Evolutionary conservation across 768 basidiomycete genomes (phyloP), one percentile per base, ranked within the genome.

Genomic region (Rhodosporidiobolus sp.): DNA sequence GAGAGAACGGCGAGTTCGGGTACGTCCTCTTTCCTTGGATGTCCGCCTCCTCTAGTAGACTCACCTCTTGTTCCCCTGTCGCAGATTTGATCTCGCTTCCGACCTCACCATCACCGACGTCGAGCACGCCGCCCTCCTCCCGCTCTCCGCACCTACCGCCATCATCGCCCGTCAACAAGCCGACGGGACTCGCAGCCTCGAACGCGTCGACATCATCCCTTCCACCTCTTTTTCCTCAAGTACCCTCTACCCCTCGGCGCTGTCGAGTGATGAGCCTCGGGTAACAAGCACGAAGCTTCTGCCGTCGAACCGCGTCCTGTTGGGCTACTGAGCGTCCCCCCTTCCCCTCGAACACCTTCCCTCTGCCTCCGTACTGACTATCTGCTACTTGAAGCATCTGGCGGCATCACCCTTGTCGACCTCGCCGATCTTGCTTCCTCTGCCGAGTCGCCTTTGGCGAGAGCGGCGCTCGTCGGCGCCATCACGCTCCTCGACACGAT

Each of bases 261-360:
- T n/a, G 35, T 22, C 77, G 79, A 54, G 76, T 79, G 8, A 62
- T 16, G n/a, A 30, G 19, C 26, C 68, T 69, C 7, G 76, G 52
- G 61, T 85, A 53, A 84, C 84, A 9, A 81, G 82, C 1, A 77
- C 85, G 17, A 80, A 88, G 38, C 87, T 88, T 9, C 78, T 92
- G 14, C 87, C 87, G 56, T 80, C 86, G 0, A 85, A 87, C 48
- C 65, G 80, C 0, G 82, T 93, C 34, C 75, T 92, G 46, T 81
- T 88, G 57, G 92, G 91, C 52, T 87, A 84, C 74, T 84, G 90
- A 90, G 74, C 46, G 86, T 80, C 24, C 59, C 28, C 26, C 35
- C n/a, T 26, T 28, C 26, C 48, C 46, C n/a, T n/a, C 45, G 17
- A 6, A 43, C 11, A n/a, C n/a, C 5, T 26, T 7, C 38, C 8